phyloP scores from a whole-genome alignment of 345 rosid genomes.

The Gynandropsis gynandra region DNA sequence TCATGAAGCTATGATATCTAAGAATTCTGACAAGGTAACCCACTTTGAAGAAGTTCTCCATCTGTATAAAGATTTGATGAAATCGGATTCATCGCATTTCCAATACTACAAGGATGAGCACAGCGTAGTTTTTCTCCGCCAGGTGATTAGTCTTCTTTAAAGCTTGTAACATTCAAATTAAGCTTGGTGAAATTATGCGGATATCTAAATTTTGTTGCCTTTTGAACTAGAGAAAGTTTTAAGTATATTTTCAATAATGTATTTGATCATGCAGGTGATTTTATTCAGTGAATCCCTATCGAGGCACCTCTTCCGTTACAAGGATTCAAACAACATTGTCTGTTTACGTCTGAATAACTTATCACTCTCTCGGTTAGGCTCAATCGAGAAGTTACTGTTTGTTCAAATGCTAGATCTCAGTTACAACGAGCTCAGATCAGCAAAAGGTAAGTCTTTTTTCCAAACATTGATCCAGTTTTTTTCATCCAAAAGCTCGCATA shows the following conservation, averaged over 20 bases:
- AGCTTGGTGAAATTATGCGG: constrained; percentile 12
- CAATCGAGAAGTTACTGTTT: constrained; percentile 66
- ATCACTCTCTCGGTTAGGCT: constrained; percentile 61
- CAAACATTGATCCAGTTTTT: too few species aligned
- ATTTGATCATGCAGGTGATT: constrained; percentile 57
- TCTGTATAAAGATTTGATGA: constrained; percentile 58
- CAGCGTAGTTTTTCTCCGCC: constrained; percentile 55
- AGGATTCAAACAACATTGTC: constrained; percentile 29
- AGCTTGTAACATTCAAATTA: constrained; percentile 7
- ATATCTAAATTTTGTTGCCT: too few species aligned
- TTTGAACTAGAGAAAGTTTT: too few species aligned
- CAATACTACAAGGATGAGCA: constrained; percentile 68
- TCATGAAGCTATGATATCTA: constrained; percentile 35
- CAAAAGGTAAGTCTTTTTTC: constrained; percentile 61
- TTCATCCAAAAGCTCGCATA: too few species aligned
- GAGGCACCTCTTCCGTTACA: constrained; percentile 40
- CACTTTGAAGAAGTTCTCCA: constrained; percentile 60
- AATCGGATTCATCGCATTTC: constrained; percentile 57
- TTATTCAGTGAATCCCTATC: constrained; percentile 46
- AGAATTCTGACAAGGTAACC: constrained; percentile 24
- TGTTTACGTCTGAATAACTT: constrained; percentile 69
- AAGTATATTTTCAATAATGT: too few species aligned
- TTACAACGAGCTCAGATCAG: constrained; percentile 68
- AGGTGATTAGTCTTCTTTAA: constrained; percentile 35
- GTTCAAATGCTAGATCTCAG: constrained; percentile 89